Evolutionary conservation across 2,329 filamentous ascomycete species (phyloP).

Genomic region (Trichoderma sp.): DNA sequence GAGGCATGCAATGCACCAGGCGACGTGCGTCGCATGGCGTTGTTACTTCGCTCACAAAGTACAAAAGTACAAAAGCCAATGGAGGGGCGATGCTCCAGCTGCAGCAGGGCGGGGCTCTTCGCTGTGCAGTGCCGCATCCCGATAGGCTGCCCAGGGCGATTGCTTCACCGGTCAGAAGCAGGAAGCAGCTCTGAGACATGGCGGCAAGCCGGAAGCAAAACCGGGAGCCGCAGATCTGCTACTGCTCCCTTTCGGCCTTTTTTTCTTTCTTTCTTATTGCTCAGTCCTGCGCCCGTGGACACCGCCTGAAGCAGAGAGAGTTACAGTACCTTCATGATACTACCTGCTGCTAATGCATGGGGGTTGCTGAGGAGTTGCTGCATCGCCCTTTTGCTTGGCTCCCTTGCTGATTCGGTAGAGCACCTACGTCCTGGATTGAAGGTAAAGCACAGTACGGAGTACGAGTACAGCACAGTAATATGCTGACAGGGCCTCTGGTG

Average conservation of each 20-base stretch:
- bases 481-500: neutral
- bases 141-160: conserved; percentile 10
- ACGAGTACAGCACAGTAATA: too few species aligned
- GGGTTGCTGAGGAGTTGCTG: neutral
- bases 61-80: too few species aligned
- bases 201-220: conserved; percentile 7
- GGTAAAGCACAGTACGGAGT: too few species aligned
- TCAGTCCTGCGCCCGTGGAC: neutral
- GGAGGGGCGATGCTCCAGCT: too few species aligned
- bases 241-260: neutral
- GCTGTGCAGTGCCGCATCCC: neutral
- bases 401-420: neutral
- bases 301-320: neutral
- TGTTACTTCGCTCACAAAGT: neutral
- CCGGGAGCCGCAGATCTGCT: neutral
- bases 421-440: too few species aligned
- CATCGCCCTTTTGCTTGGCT: neutral
- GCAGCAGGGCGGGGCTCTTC: neutral
- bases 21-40: neutral
- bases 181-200: conserved; percentile 2
- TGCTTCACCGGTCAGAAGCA: conserved; percentile 7
- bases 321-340: neutral
- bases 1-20: neutral
- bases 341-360: neutral
- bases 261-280: neutral